Evolutionary conservation across 2,329 filamentous ascomycete species (phyloP), one percentile per base, ranked within the genome.

Genomic region (Aspergillus arachidicola): DNA sequence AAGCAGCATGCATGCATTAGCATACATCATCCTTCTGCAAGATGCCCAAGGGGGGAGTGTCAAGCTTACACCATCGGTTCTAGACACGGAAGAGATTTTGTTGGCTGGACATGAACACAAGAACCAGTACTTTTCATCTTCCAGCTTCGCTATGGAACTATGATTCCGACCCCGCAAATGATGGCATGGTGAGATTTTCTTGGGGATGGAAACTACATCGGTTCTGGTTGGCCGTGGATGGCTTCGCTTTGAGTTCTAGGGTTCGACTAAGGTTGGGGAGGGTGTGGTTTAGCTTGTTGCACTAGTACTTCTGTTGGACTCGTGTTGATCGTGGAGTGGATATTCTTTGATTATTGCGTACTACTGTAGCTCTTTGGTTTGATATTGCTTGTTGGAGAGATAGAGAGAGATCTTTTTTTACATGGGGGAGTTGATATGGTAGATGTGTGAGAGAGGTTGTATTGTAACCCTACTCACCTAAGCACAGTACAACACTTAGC

Each of bases 1-100:
- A 50, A 23, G 45, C 36, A 50, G 56, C 41, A 55, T 46, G 43
- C 45, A 56, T 51, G 57, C 57, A 51, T 62, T 62, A 62, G 60
- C 56, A 51, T 46, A 57, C 50, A 62, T 62, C 60, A 50, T 62
- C 46, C 56, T 59, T 62, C 56, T 57, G 56, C 36, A 38, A 16
- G 56, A n/a, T 30, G 19, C 60, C 60, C 48, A 46, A 59, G 30
- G 36, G 56, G 60, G 14, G 57, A 30, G 14, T 36, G 57, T 58
- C 57, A 34, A 48, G 41, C 43, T 58, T 32, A 32, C 48, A 51
- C 48, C 28, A 51, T 51, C 28, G 30, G 58, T 55, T 59, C 58
- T 60, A 45, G 58, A 60, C 34, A 53, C 28, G 19, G 48, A 51
- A 21, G 48, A 32, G 19, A 30, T 50, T 30, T 30, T 21, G 19